Conservation (phyloP, 2,329 filamentous ascomycete species). For the Ophiostoma sp. region DNA sequence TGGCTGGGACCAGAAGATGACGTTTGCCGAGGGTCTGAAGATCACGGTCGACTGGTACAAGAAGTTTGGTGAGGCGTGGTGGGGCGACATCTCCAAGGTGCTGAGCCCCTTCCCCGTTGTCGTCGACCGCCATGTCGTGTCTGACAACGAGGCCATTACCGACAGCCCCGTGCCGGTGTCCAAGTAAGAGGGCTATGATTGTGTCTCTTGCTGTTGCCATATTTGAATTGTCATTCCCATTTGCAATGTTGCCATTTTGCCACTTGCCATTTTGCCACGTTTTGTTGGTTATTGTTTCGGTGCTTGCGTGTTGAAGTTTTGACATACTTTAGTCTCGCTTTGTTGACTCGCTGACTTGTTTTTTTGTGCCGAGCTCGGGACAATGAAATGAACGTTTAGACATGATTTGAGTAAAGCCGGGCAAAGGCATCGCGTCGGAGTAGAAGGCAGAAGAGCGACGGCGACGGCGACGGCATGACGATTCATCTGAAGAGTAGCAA, state of each 20-base stretch:
- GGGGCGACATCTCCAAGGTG: constrained; percentile 65
- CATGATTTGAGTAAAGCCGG: not conserved
- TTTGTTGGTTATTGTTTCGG: not conserved
- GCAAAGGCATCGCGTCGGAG: not conserved
- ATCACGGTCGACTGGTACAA: constrained; percentile 67
- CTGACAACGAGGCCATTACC: constrained; percentile 43
- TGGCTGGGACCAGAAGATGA: constrained; percentile 64
- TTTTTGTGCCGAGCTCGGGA: too few relatives aligned
- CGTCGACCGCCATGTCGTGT: constrained; percentile 49
- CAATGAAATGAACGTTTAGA: not conserved
- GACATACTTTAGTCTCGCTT: too few relatives aligned
- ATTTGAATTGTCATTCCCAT: not conserved
- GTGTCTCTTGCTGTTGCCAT: not conserved
- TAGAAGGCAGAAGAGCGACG: not conserved
- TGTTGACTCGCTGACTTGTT: not conserved
- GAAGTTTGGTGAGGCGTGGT: constrained; percentile 62
- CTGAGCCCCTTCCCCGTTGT: constrained; percentile 63
- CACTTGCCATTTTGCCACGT: not conserved
- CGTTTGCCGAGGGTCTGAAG: constrained; percentile 57
- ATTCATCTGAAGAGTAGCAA: not conserved
- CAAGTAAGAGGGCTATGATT: constrained; percentile 16
- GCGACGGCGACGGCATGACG: not conserved
- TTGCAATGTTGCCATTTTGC: not conserved
- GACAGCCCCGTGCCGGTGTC: constrained; percentile 31
- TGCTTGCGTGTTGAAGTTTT: not conserved